Conservation (phyloP, 2,329 filamentous ascomycete genomes). For the Neofusicoccum kwambonambiense region DNA sequence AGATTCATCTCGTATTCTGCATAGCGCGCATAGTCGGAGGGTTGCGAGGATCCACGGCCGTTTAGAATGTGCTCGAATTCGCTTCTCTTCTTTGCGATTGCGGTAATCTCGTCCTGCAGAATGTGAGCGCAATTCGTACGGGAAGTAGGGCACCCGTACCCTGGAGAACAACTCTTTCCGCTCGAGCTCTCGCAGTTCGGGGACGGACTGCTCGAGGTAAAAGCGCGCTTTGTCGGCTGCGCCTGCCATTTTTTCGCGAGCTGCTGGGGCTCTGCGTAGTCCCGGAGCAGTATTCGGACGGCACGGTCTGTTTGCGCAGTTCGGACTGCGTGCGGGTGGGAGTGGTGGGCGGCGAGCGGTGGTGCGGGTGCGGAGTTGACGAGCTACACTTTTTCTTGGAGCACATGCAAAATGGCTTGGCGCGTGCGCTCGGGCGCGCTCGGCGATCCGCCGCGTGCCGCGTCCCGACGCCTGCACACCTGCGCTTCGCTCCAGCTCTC, state of each 20-base stretch:
- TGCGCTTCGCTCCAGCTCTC: neutral
- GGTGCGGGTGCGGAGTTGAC: neutral
- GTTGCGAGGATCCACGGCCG: constrained; percentile 67
- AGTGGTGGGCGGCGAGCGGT: neutral
- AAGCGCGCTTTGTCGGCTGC: constrained; percentile 94
- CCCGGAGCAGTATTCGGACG: neutral
- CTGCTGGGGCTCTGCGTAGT: constrained; percentile 23
- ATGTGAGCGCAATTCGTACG: constrained; percentile 19
- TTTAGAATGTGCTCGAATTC: constrained; percentile 92
- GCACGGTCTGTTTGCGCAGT: neutral
- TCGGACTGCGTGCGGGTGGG: neutral
- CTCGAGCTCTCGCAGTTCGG: constrained; percentile 89
- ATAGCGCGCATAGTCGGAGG: constrained; percentile 81
- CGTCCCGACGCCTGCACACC: neutral
- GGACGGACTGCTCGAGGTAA: constrained; percentile 87
- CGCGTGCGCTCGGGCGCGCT: neutral
- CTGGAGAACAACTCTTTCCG: constrained; percentile 86
- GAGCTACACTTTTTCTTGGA: neutral
- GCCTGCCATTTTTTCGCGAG: constrained; percentile 14
- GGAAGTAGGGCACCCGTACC: constrained; percentile 45
- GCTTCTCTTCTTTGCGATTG: constrained; percentile 85
- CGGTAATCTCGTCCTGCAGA: constrained; percentile 77
- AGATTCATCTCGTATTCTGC: constrained; percentile 67
- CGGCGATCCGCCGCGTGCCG: neutral
- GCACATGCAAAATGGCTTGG: neutral